phyloP scores from a whole-genome alignment of 164 flowering plant species.

The Magnolia kwangsiensis region DNA sequence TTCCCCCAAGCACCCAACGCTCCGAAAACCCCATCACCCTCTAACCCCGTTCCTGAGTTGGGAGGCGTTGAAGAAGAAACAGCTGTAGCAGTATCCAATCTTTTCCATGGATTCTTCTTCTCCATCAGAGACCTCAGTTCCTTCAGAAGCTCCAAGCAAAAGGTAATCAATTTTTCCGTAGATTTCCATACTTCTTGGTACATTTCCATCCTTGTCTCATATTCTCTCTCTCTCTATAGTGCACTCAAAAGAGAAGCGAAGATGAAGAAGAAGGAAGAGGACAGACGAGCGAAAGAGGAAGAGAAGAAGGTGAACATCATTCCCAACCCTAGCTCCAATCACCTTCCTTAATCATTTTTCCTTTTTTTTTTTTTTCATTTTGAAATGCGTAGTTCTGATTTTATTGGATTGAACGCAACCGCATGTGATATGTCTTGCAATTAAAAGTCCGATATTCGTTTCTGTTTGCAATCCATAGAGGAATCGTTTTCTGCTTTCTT shows the following conservation, averaged over 20 bases:
- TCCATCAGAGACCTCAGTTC: slow-evolving; percentile 8
- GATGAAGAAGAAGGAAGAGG: slow-evolving; percentile 62
- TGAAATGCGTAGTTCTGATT: background rate
- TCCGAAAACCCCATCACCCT: background rate
- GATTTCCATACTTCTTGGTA: background rate
- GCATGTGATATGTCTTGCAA: background rate
- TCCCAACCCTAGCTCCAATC: background rate
- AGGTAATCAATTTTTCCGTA: slow-evolving; percentile 26
- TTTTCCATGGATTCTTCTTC: slow-evolving; percentile 22
- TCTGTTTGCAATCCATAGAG: too few species aligned
- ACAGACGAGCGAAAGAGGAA: slow-evolving; percentile 53
- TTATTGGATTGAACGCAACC: background rate
- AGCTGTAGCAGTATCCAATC: slow-evolving; percentile 21
- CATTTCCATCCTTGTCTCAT: background rate
- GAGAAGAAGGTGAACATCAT: slow-evolving; percentile 29
- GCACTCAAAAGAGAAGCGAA: slow-evolving; percentile 54
- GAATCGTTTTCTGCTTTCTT: too few species aligned
- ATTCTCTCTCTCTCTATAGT: slow-evolving; percentile 24
- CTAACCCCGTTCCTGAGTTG: background rate
- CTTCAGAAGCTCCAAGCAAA: slow-evolving; percentile 41
- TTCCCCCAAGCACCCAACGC: background rate
- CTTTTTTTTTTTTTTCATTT: background rate
- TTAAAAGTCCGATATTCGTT: background rate
- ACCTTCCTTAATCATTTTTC: background rate
- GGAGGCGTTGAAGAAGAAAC: slow-evolving; percentile 27